A percentile compares a stretch with the other conserved stretches of the same genome.
phyloP scores from a whole-genome alignment of 208 protist genomes.

The Tetramitus jugosus region DNA sequence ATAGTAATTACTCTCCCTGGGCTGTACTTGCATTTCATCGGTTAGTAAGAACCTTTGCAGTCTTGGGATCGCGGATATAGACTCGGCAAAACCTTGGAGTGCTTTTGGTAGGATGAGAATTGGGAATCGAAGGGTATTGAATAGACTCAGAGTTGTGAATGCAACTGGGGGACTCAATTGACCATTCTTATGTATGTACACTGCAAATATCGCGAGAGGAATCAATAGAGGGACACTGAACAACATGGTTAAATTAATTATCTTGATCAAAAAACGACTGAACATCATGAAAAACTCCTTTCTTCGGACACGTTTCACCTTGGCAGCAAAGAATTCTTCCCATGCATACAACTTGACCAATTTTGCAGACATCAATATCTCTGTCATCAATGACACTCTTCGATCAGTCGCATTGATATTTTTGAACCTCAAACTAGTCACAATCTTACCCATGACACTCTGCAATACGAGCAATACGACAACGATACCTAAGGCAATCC shows the following conservation, averaged over 20 bases:
- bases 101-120: neutral
- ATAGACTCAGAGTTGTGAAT: neutral
- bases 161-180: neutral
- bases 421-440: neutral
- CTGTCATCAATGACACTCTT: no score
- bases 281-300: conserved; percentile 47
- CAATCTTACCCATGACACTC: neutral
- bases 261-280: neutral
- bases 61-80: neutral
- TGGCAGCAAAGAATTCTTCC: conserved; percentile 44
- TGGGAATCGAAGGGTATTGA: neutral
- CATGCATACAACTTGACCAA: conserved; percentile 79
- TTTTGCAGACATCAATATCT: conserved; percentile 45
- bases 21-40: neutral
- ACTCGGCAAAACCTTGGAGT: neutral
- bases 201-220: no score
- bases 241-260: neutral
- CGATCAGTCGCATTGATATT: neutral
- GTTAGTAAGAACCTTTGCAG: neutral
- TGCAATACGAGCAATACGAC: neutral
- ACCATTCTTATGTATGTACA: neutral
- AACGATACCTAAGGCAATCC: neutral
- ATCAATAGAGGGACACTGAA: no score
- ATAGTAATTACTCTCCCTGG: no score
- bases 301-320: conserved; percentile 44